Evolutionary conservation across 2,329 filamentous ascomycete genomes (phyloP).

Genomic region (Metarhizium humberi): DNA sequence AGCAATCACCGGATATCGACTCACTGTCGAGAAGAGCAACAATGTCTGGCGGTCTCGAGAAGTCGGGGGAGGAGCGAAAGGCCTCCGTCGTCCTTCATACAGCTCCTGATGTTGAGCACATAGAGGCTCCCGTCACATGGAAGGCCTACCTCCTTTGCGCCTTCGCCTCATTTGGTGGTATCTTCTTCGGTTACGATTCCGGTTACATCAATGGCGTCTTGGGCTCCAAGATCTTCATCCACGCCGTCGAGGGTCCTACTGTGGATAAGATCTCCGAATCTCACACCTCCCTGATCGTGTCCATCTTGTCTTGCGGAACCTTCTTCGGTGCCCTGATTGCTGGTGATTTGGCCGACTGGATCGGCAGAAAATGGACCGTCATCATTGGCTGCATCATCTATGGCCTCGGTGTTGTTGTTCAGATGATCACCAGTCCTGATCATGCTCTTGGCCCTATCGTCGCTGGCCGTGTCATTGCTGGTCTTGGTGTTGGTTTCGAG

Average conservation of each 20-base stretch:
- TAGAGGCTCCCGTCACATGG: conserved; percentile 60
- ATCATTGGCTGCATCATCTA: conserved; percentile 66
- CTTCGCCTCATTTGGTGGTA: conserved; percentile 62
- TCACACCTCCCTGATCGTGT: conserved; percentile 53
- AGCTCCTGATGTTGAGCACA: conserved; percentile 44
- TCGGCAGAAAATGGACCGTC: conserved; percentile 65
- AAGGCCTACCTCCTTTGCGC: conserved; percentile 62
- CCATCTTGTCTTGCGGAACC: conserved; percentile 68
- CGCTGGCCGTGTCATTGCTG: conserved; percentile 64
- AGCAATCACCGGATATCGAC: background rate
- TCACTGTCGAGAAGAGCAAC: background rate
- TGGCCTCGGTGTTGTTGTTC: conserved; percentile 56
- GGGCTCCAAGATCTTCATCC: conserved; percentile 41
- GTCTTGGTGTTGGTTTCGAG: conserved; percentile 72
- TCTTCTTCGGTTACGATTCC: conserved; percentile 73
- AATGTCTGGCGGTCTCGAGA: conserved; percentile 7
- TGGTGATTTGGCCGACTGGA: conserved; percentile 66
- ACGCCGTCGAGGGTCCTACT: conserved; percentile 35
- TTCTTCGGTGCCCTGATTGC: conserved; percentile 73
- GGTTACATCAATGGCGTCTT: conserved; percentile 64
- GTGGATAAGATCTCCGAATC: conserved; percentile 25
- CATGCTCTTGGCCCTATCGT: conserved; percentile 54
- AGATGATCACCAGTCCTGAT: conserved; percentile 43
- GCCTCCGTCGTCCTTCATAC: conserved; percentile 25
- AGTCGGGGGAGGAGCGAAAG: conserved; percentile 13